Conservation (phyloP, 768 basidiomycete genomes). For the Podaxis sp. region DNA sequence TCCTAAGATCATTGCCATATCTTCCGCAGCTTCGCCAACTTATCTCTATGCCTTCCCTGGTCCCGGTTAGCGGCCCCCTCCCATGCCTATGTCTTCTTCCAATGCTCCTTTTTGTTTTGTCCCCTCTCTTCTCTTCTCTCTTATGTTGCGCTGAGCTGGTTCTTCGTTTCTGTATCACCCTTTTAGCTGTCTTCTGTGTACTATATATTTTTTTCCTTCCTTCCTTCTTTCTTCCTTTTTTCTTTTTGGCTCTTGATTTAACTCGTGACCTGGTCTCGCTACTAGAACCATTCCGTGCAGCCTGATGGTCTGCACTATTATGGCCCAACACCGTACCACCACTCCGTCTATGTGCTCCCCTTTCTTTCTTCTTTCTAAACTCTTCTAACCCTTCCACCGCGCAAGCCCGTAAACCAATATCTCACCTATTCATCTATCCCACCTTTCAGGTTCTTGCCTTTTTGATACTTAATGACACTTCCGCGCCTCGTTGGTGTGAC, state of each 20-base stretch:
- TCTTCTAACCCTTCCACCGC: not conserved
- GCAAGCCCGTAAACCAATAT: not conserved
- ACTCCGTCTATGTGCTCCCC: not conserved
- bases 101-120: not conserved
- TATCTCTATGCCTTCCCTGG: not conserved
- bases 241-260: not conserved
- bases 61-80: not conserved
- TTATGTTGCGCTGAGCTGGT: not conserved
- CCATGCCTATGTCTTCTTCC: not conserved
- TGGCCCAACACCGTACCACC: not conserved
- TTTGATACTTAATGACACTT: not conserved
- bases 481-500: not conserved
- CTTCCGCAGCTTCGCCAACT: not conserved
- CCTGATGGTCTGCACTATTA: not conserved
- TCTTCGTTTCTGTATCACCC: conserved; percentile 4
- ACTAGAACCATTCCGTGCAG: not conserved
- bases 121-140: not conserved
- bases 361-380: not conserved
- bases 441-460: not conserved
- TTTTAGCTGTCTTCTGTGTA: not conserved
- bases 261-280: not conserved
- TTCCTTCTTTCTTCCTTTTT: not conserved
- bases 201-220: not conserved
- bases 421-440: not conserved
- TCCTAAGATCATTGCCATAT: too few relatives aligned